Evolutionary conservation across 1,139 yeast species (phyloP), one percentile per base, ranked within the genome.

Genomic region (Yamadazyma aaseri): DNA sequence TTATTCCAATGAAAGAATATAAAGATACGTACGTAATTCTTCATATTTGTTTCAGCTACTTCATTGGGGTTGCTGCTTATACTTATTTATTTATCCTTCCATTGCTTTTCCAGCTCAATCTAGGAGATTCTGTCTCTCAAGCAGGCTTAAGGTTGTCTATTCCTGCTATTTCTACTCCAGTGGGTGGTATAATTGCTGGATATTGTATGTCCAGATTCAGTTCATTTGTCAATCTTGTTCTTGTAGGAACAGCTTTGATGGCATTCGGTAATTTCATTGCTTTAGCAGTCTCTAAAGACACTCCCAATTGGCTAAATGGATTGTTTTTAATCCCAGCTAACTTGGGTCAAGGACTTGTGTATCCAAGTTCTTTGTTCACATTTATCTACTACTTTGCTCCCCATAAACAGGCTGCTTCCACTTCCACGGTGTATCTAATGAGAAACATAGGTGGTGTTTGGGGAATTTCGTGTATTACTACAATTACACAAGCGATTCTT

Each of bases 11-110:
- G n/a, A 46, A 42, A 9, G 45, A 56, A 12, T 56, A 61, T 32
- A 51, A 49, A 9, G 46, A 51, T 17, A 14, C 41, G 15, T 57
- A 55, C 39, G 53, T 60, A 26, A 36, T 50, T 16, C 41, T 58
- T 17, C 47, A 56, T 11, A 44, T 65, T 4, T 44, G 49, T 4
- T 52, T 58, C n/a, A 63, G 63, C 18, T 51, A 57, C 31, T 45
- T 63, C 17, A 52, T 65, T n/a, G 73, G 73, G 4, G 52, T 65
- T 29, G 57, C 66, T 9, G 48, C 58, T 31, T 61, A 51, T 40
- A 67, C 73, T 1, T 65, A 64, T 38, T 46, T 66, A 16, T 65
- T 66, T 43, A 57, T 63, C 1, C 44, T 67, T 5, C 73, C 73
- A 1, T 45, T 65, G 13, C 48, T 65, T 20, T 66, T 67, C 34